Percentiles rank a stretch among this genome's conserved stretches.
phyloP scores from a whole-genome alignment of 495 filamentous ascomycete genomes.

The Platismatia glauca region DNA sequence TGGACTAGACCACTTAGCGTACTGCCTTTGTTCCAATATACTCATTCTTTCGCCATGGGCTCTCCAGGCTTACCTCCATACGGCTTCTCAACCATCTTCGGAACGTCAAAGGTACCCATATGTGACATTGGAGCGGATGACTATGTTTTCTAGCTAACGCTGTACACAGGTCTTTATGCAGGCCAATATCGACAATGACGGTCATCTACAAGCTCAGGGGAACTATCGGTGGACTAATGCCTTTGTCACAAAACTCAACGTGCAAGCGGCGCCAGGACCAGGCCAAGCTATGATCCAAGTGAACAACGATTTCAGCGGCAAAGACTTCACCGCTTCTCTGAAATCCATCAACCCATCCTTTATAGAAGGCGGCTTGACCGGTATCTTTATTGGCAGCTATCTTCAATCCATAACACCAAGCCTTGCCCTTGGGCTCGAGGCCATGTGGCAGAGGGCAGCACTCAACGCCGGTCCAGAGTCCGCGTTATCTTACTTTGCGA shows the following conservation, averaged over 20 bases:
- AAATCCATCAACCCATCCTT: constrained; percentile 91
- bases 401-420: constrained; percentile 85
- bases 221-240: constrained; percentile 79
- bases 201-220: constrained; percentile 68
- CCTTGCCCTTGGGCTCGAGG: constrained; percentile 81
- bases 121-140: not conserved
- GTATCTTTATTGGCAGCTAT: constrained; percentile 91
- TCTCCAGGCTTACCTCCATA: constrained; percentile 81
- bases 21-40: constrained; percentile 89
- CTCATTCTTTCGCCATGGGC: constrained; percentile 92
- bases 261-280: constrained; percentile 63
- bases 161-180: constrained; percentile 75
- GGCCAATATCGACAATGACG: constrained; percentile 87
- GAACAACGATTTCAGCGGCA: constrained; percentile 87
- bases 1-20: constrained; percentile 91
- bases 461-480: constrained; percentile 74
- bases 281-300: constrained; percentile 74
- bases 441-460: constrained; percentile 81
- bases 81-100: constrained; percentile 86
- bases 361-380: constrained; percentile 84
- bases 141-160: constrained; percentile 1
- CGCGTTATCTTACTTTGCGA: constrained; percentile 74
- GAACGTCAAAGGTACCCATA: constrained; percentile 52
- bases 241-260: constrained; percentile 73
- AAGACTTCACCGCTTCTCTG: constrained; percentile 82